These are phyloP conservation scores for Buxus sempervirens DNA, from an alignment of 164 flowering plant genomes.

Conservation along the genomic window DNA sequence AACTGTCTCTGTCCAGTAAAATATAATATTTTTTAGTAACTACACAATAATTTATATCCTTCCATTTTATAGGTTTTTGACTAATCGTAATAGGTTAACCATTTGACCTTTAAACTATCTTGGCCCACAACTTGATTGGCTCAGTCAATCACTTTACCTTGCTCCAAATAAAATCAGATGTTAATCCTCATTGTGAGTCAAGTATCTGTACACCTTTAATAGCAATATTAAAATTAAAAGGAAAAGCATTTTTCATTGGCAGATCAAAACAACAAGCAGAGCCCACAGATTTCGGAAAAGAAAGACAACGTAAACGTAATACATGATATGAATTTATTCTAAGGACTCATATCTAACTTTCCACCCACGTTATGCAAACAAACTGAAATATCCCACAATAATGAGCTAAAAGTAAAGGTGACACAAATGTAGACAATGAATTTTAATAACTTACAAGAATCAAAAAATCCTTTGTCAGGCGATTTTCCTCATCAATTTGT, in stretches of 20 bases:
- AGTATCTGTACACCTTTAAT: neutral
- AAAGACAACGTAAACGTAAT: neutral
- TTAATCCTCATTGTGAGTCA: neutral
- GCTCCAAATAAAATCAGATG: neutral
- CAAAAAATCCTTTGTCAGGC: constrained; percentile 66
- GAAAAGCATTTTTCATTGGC: neutral
- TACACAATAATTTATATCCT: neutral
- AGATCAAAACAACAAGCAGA: neutral
- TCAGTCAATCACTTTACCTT: neutral
- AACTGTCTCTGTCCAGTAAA: no score
- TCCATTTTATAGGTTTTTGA: neutral
- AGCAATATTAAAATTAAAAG: no score
- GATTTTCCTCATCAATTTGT: constrained; percentile 77
- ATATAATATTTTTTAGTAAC: no score
- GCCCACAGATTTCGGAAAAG: neutral
- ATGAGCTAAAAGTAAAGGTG: neutral
- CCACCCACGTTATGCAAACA: neutral
- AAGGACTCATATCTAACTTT: neutral
- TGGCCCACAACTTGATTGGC: neutral
- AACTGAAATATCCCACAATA: no score
- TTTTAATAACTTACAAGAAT: constrained; percentile 67
- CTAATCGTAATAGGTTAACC: neutral
- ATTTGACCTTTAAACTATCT: neutral
- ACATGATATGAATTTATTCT: neutral
- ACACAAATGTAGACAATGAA: neutral